Percentiles rank a stretch among this genome's conserved stretches.
phyloP scores from a whole-genome alignment of 148 eudicot species.

The Rhododendron ferrugineum region DNA sequence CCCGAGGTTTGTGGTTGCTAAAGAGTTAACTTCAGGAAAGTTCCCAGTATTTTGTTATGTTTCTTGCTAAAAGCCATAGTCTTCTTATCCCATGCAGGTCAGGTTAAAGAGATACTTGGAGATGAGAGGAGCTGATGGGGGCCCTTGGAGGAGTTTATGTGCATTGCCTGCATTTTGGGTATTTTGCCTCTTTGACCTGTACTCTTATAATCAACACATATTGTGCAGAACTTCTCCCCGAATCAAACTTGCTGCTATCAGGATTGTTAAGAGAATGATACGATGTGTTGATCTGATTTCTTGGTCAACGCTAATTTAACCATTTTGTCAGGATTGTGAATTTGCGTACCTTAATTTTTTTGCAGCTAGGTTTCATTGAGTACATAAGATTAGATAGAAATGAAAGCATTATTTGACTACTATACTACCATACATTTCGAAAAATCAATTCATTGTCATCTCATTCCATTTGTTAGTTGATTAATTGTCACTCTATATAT shows the following conservation, averaged over 20 bases:
- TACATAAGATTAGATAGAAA: too few relatives aligned
- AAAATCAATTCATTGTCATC: background rate
- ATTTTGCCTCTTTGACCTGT: slow-evolving; percentile 12
- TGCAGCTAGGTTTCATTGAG: too few relatives aligned
- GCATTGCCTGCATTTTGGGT: slow-evolving; percentile 99
- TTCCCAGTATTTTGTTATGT: background rate
- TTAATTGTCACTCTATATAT: background rate
- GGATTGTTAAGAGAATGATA: background rate
- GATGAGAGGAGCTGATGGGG: slow-evolving; percentile 99
- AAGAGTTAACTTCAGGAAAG: background rate
- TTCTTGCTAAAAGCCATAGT: background rate
- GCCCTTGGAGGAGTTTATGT: slow-evolving; percentile 96
- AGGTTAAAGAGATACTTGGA: slow-evolving; percentile 94
- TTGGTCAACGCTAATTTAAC: background rate
- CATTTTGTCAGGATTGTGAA: background rate
- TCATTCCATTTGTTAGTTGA: background rate
- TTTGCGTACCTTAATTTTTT: background rate
- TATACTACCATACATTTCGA: background rate
- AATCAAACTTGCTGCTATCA: background rate
- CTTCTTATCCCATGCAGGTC: slow-evolving; percentile 51
- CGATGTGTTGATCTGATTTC: background rate
- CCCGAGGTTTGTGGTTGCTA: slow-evolving; percentile 63
- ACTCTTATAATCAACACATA: background rate
- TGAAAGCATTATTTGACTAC: background rate
- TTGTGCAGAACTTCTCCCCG: background rate